These are phyloP conservation scores for Zygoascus hellenicus DNA, from an alignment of 1,139 yeast species.

Conservation along the genomic window DNA sequence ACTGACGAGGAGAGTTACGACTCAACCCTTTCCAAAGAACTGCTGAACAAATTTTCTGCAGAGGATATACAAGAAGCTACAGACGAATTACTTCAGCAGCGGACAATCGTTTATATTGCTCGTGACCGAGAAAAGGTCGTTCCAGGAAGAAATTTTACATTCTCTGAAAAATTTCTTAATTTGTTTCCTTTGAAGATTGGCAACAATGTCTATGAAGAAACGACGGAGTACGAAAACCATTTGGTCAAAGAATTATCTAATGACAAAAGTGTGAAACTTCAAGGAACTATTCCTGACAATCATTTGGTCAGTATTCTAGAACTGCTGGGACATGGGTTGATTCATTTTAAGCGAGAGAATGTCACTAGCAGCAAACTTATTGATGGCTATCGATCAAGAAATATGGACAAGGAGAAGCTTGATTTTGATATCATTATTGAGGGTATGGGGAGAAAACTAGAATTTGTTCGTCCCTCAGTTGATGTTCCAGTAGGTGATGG, in stretches of 20 bases:
- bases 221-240: conserved; percentile 41
- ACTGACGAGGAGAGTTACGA: conserved; percentile 48
- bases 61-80: conserved; percentile 46
- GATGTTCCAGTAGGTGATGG: conserved; percentile 47
- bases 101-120: conserved; percentile 46
- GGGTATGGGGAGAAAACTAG: conserved; percentile 12
- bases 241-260: conserved; percentile 38
- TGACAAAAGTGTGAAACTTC: conserved; percentile 50
- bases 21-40: conserved; percentile 39
- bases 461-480: conserved; percentile 16
- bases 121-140: conserved; percentile 42
- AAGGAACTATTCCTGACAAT: conserved; percentile 54
- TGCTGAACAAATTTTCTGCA: conserved; percentile 43
- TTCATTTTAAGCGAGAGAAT: conserved; percentile 49
- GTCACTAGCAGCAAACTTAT: conserved; percentile 41
- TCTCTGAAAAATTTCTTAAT: conserved; percentile 53
- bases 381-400: conserved; percentile 56
- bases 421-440: conserved; percentile 51
- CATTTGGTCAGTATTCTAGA: conserved; percentile 52
- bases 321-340: conserved; percentile 36
- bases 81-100: conserved; percentile 46
- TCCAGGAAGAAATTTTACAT: conserved; percentile 43
- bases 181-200: conserved; percentile 41
- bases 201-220: conserved; percentile 41
- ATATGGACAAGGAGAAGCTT: conserved; percentile 53